Conservation (phyloP, 108 stramenopile species). For the Nitzschia inconspicua region DNA sequence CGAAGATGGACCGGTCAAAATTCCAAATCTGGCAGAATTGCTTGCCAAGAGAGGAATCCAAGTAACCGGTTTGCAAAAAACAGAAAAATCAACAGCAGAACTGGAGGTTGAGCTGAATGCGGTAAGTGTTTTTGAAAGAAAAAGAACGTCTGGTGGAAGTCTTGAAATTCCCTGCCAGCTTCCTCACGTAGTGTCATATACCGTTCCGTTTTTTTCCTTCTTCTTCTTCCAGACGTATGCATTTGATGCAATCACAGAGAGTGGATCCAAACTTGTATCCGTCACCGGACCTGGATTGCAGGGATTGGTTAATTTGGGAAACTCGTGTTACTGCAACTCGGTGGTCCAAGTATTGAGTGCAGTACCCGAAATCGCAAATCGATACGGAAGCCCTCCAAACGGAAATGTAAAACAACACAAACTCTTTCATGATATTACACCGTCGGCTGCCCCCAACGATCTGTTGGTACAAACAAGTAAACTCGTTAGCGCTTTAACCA, state of each 20-base stretch:
- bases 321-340: conserved; percentile 96
- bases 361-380: conserved; percentile 73
- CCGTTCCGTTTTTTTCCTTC: neutral
- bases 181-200: neutral
- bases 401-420: conserved; percentile 33
- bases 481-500: conserved; percentile 68
- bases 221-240: conserved; percentile 55
- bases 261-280: conserved; percentile 78
- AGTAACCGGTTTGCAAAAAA: conserved; percentile 84
- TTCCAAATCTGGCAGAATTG: conserved; percentile 93
- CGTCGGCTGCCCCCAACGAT: conserved; percentile 57
- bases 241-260: conserved; percentile 92
- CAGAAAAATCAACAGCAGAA: conserved; percentile 96
- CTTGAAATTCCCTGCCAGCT: neutral
- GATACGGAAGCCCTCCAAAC: conserved; percentile 56
- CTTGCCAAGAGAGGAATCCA: conserved; percentile 90
- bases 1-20: conserved; percentile 95
- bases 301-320: conserved; percentile 97
- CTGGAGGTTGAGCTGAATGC: conserved; percentile 97
- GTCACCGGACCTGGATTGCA: conserved; percentile 85
- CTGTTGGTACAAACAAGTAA: conserved; percentile 76
- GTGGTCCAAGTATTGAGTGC: conserved; percentile 83
- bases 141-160: too few relatives aligned
- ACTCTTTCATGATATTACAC: conserved; percentile 35
- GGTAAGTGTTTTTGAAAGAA: conserved; percentile 10